phyloP scores from a whole-genome alignment of 2,329 filamentous ascomycete genomes.

The Epicoccum sorghinum region DNA sequence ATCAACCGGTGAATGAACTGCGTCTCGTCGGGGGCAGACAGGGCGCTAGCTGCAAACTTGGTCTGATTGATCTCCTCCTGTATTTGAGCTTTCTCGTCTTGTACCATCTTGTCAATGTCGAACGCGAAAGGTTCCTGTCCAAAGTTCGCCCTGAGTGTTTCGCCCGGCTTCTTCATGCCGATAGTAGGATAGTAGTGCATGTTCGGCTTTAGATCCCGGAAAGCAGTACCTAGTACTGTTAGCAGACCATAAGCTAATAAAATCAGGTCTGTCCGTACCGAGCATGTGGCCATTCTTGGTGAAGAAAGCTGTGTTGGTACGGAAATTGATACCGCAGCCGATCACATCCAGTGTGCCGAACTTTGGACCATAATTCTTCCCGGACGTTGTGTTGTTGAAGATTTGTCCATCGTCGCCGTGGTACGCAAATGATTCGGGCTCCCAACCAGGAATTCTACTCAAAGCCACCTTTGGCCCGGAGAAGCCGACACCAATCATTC shows the following conservation, averaged over 20 bases:
- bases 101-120: conserved; percentile 85
- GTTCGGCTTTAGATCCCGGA: conserved; percentile 67
- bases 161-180: conserved; percentile 69
- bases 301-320: conserved; percentile 66
- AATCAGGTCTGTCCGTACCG: conserved; percentile 49
- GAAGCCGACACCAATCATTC: conserved; percentile 65
- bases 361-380: conserved; percentile 65
- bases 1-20: conserved; percentile 82
- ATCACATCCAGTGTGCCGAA: conserved; percentile 66
- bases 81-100: conserved; percentile 44
- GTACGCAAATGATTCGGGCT: conserved; percentile 69
- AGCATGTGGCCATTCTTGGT: conserved; percentile 67
- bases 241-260: conserved; percentile 13
- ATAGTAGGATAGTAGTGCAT: conserved; percentile 69
- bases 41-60: conserved; percentile 26
- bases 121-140: conserved; percentile 80
- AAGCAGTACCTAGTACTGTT: conserved; percentile 66
- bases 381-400: conserved; percentile 64
- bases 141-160: conserved; percentile 66
- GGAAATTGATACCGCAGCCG: conserved; percentile 70
- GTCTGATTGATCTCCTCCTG: conserved; percentile 39
- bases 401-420: conserved; percentile 70
- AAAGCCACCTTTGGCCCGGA: conserved; percentile 64
- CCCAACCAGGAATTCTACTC: conserved; percentile 69
- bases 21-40: conserved; percentile 66